Conservation (phyloP, 164 flowering plant species). For the Tetrastigma voinierianum region DNA sequence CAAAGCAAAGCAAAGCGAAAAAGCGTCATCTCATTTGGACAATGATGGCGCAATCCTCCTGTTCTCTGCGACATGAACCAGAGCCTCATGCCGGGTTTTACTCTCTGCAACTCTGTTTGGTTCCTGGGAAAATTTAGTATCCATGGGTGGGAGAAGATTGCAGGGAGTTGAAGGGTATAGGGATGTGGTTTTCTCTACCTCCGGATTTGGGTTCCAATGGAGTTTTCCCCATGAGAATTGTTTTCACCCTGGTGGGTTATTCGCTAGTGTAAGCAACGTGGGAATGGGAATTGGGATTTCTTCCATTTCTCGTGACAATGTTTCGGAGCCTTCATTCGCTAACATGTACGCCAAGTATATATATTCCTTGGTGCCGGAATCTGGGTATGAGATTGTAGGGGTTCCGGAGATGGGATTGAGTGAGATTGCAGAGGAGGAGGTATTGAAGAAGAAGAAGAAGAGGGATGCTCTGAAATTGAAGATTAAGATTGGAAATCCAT, state of each 20-base stretch:
- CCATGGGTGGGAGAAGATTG: slow-evolving; percentile 15
- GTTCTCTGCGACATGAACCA: no score
- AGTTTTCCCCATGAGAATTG: slow-evolving; percentile 1
- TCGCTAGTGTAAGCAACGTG: slow-evolving; percentile 32
- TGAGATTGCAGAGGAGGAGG: slow-evolving; percentile 29
- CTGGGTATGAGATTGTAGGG: slow-evolving; percentile 9
- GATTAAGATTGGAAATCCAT: slow-evolving; percentile 62
- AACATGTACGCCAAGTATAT: slow-evolving; percentile 11
- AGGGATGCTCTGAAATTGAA: slow-evolving; percentile 49
- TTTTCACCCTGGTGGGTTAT: slow-evolving; percentile 22
- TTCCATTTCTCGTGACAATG: slow-evolving; percentile 7
- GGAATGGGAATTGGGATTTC: slow-evolving; percentile 30
- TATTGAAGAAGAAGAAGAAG: slow-evolving; percentile 32
- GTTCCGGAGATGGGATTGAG: slow-evolving; percentile 4
- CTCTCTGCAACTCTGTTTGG: no score
- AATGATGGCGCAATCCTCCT: no score
- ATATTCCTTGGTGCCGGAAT: slow-evolving; percentile 10
- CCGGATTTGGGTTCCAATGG: slow-evolving; percentile 15
- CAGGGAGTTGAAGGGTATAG: slow-evolving; percentile 10
- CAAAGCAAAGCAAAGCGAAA: no score
- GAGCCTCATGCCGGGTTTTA: no score
- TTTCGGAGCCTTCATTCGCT: slow-evolving; percentile 8
- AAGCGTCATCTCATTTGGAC: no score
- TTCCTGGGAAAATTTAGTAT: background rate
- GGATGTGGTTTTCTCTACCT: slow-evolving; percentile 9